Percentiles rank a stretch among this genome's conserved stretches.
Conservation (phyloP, 768 basidiomycete genomes). For the Pisolithus tinctorius region DNA sequence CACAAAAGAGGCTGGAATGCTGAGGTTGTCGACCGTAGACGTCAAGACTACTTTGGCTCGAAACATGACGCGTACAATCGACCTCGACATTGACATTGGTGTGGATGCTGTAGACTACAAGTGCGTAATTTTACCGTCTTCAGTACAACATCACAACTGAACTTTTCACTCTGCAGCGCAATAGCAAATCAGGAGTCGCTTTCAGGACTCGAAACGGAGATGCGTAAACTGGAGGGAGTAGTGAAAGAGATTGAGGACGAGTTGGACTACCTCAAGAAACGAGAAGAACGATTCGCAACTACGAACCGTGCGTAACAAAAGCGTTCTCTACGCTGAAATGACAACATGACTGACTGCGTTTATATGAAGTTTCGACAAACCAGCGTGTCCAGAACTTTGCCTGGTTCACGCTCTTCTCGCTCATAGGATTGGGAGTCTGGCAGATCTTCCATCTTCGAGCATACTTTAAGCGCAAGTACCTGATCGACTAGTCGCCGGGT, state of each 20-base stretch:
- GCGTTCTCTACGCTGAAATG: background rate
- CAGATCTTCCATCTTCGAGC: conserved; percentile 91
- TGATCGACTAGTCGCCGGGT: conserved; percentile 57
- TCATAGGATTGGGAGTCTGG: conserved; percentile 83
- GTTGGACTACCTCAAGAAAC: conserved; percentile 79
- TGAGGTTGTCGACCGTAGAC: conserved; percentile 27
- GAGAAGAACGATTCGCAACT: conserved; percentile 82
- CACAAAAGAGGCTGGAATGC: background rate
- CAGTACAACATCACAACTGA: background rate
- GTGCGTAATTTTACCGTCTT: conserved; percentile 39
- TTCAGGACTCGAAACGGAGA: conserved; percentile 93
- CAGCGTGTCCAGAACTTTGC: conserved; percentile 88
- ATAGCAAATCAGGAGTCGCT: conserved; percentile 98
- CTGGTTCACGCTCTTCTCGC: conserved; percentile 75
- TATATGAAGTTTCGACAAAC: conserved; percentile 77
- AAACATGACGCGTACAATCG: conserved; percentile 62
- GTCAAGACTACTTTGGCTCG: conserved; percentile 39
- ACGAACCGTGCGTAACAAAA: conserved; percentile 73
- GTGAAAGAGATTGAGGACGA: conserved; percentile 95
- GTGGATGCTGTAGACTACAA: conserved; percentile 99
- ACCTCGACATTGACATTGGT: conserved; percentile 96
- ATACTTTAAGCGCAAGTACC: conserved; percentile 95
- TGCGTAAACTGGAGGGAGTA: conserved; percentile 94
- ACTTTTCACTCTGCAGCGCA: conserved; percentile 46
- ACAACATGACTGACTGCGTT: background rate